Conservation (phyloP, 2,329 filamentous ascomycete species). For the Stemphylium lycopersici region DNA sequence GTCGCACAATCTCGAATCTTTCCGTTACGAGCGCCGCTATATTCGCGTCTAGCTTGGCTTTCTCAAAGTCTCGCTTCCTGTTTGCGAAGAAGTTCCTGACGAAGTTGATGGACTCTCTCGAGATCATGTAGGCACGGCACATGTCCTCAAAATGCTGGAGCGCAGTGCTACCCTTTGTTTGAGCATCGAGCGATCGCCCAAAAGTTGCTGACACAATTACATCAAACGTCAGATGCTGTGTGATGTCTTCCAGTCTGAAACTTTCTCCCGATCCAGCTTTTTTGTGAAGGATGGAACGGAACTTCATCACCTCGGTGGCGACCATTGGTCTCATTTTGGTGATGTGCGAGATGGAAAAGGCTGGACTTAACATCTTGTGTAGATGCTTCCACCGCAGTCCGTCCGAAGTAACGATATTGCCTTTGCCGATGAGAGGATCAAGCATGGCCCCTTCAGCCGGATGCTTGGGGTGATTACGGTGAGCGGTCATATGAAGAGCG, state of each 20-base stretch:
- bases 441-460: conserved; percentile 20
- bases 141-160: conserved; percentile 31
- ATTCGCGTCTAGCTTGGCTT: conserved; percentile 38
- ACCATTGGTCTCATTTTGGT: conserved; percentile 35
- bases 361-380: conserved; percentile 46
- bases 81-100: conserved; percentile 21
- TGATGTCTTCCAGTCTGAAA: conserved; percentile 34
- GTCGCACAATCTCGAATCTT: conserved; percentile 37
- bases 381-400: conserved; percentile 45
- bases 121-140: conserved; percentile 13
- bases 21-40: conserved; percentile 46
- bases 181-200: conserved; percentile 31
- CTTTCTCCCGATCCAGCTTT: conserved; percentile 26
- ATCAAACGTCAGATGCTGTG: conserved; percentile 35
- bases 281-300: conserved; percentile 30
- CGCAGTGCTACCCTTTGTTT: conserved; percentile 27
- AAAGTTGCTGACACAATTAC: conserved; percentile 35
- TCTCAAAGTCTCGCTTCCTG: conserved; percentile 14
- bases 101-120: conserved; percentile 28
- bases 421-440: conserved; percentile 34
- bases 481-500: conserved; percentile 46
- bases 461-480: conserved; percentile 44
- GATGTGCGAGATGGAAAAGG: conserved; percentile 41
- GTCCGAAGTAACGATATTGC: conserved; percentile 40
- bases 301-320: conserved; percentile 36